Evolutionary conservation across 2,329 filamentous ascomycete species (phyloP), one percentile per base, ranked within the genome.

Genomic region (Lachnellula hyalina): DNA sequence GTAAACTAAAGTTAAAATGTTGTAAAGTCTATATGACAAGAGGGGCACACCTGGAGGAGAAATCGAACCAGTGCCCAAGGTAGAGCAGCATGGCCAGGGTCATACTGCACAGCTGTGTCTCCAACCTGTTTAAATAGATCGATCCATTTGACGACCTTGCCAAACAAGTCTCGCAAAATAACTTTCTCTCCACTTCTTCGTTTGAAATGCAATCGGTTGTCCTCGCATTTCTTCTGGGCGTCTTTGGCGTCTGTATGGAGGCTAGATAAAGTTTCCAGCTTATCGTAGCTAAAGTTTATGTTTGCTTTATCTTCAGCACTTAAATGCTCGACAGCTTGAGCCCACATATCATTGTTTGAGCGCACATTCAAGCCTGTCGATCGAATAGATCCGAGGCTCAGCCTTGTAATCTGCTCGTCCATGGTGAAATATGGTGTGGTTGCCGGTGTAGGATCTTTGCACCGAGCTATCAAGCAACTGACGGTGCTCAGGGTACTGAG

Each of bases 61-160:
- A 68, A 65, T 35, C 64, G 36, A 2, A 68, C 58, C 6, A 48
- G 61, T 5, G 63, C 67, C 67, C 66, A 68, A 2, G 66, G 66
- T 7, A 68, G 49, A 6, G 63, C 55, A 41, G 65, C 61, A 56
- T 66, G 59, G 2, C 11, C 55, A 2, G 64, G 61, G 42, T 67
- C 60, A 52, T 63, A 66, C 32, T 66, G 59, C 4, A 64, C 60
- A 12, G 49, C 57, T 0, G 55, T 47, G 47, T 69, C 63, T 2
- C 61, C 65, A 12, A 65, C 51, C 9, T 56, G 52, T 21, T 61
- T 66, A 48, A 68, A 68, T 21, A 54, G 59, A 14, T 65, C 32
- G 15, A 68, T 28, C 64, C 64, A 68, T 9, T 28, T 53, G 5
- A 60, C 50, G 23, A 58, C 54, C 46, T 63, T 62, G 12, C 34